phyloP scores from a whole-genome alignment of 2,329 filamentous ascomycete species.

The Penicillium sp. region DNA sequence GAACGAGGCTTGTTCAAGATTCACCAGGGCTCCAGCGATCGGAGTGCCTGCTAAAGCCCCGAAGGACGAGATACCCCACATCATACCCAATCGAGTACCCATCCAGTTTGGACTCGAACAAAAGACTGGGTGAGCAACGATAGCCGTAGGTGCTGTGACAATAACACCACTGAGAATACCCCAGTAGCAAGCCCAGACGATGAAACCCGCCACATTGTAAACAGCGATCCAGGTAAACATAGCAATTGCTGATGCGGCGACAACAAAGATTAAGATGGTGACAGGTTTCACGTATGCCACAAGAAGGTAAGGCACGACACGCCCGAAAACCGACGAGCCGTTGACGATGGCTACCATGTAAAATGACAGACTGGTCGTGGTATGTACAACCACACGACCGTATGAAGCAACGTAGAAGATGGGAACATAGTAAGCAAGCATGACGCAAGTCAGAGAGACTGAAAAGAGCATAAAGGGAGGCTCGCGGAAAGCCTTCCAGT shows the following conservation, averaged over 20 bases:
- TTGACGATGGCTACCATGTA: constrained; percentile 59
- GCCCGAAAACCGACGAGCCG: constrained; percentile 54
- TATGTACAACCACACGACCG: constrained; percentile 49
- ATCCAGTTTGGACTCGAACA: constrained; percentile 31
- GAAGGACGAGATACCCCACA: constrained; percentile 41
- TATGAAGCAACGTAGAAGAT: constrained; percentile 50
- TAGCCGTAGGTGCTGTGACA: constrained; percentile 35
- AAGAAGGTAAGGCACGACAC: constrained; percentile 53
- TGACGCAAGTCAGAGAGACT: constrained; percentile 51
- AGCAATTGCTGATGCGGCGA: constrained; percentile 29
- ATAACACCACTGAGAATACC: constrained; percentile 36
- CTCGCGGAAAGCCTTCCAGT: constrained; percentile 45
- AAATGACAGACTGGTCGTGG: constrained; percentile 50
- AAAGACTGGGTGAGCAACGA: constrained; percentile 35
- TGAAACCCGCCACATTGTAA: constrained; percentile 26
- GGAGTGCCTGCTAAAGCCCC: constrained; percentile 37
- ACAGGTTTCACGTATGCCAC: constrained; percentile 35
- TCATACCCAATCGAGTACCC: constrained; percentile 38
- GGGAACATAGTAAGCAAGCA: constrained; percentile 53
- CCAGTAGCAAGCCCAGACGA: constrained; percentile 39
- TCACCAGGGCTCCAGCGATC: constrained; percentile 37
- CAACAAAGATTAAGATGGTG: constrained; percentile 24
- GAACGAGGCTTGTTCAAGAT: constrained; percentile 31
- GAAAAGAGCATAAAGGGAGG: constrained; percentile 48
- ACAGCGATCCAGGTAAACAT: constrained; percentile 40